A percentile compares a stretch with the other conserved stretches of the same genome.
phyloP scores from a whole-genome alignment of 2,329 filamentous ascomycete species.

The Aspergillus novoparasiticus region DNA sequence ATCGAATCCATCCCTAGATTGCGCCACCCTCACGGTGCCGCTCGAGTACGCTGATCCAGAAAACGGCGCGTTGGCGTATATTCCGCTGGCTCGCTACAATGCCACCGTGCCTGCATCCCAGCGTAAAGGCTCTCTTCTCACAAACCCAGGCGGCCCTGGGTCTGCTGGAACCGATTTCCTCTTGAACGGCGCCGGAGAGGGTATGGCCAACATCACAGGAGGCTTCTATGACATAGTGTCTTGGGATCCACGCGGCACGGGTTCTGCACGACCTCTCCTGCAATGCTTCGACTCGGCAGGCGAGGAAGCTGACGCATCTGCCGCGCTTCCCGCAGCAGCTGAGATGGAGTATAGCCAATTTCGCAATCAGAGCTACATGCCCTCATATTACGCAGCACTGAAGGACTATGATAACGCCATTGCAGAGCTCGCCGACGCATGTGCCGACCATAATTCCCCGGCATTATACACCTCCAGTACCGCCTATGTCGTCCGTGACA shows the following conservation, averaged over 20 bases:
- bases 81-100: neutral
- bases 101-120: neutral
- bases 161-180: neutral
- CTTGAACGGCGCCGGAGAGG: neutral
- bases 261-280: conserved; percentile 2
- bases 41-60: conserved; percentile 10
- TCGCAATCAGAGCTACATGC: conserved; percentile 6
- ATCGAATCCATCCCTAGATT: conserved; percentile 5
- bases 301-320: neutral
- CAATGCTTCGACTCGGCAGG: conserved; percentile 4
- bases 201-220: neutral
- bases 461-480: conserved; percentile 10
- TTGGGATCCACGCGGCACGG: conserved; percentile 12
- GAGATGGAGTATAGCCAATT: conserved; percentile 10
- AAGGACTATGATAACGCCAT: neutral
- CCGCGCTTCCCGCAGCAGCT: neutral
- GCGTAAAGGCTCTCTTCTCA: neutral
- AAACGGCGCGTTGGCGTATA: neutral
- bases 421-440: neutral
- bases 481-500: conserved; percentile 10
- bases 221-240: conserved; percentile 8
- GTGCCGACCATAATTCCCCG: neutral
- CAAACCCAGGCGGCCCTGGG: neutral
- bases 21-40: conserved; percentile 8
- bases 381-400: neutral